Evolutionary conservation across 2,329 filamentous ascomycete genomes (phyloP), one percentile per base, ranked within the genome.

Genomic region (Aureobasidium sp.): DNA sequence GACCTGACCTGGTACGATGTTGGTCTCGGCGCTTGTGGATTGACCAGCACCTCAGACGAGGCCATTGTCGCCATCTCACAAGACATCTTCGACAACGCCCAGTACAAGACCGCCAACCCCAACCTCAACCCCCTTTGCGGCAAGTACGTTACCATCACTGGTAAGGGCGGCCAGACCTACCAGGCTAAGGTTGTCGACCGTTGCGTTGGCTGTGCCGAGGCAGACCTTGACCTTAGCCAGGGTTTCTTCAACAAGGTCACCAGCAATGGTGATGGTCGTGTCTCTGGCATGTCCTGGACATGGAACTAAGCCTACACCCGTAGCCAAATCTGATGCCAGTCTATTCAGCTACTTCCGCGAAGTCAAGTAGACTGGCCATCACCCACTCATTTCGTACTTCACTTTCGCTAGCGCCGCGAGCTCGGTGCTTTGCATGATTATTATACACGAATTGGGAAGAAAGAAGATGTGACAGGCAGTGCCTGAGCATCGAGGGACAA

Each of bases 1-100:
- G 83, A 91, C 55, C 80, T 90, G 67, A 94, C 90, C 63, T 92
- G 84, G 79, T 95, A 89, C 77, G 76, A 79, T 44, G 78, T 87
- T 52, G 90, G 87, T 45, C 71, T 88, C 9, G 87, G 87, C 63
- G 75, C 87, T 25, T 94, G 90, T 70, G 89, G 89, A 60, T 74
- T 72, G 41, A 82, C 84, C 67, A 86, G 86, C 75, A 71, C 78
- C 51, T 84, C 74, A 65, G 73, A 70, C 4, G 79, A 85, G 22
- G 78, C 83, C 71, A 84, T 91, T 64, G 84, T 94, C 62, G 90
- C 90, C 64, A 78, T 95, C 59, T 84, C 87, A 22, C 68, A 79
- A 45, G 76, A 69, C 5, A 76, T 89, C 70, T 90, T 92, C 84
- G 60, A 61, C 20, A 86, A 84, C 64, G 36, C 65, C n/a, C 67